Evolutionary conservation across 768 basidiomycete species (phyloP).

Genomic region (Favolaschia claudopus): DNA sequence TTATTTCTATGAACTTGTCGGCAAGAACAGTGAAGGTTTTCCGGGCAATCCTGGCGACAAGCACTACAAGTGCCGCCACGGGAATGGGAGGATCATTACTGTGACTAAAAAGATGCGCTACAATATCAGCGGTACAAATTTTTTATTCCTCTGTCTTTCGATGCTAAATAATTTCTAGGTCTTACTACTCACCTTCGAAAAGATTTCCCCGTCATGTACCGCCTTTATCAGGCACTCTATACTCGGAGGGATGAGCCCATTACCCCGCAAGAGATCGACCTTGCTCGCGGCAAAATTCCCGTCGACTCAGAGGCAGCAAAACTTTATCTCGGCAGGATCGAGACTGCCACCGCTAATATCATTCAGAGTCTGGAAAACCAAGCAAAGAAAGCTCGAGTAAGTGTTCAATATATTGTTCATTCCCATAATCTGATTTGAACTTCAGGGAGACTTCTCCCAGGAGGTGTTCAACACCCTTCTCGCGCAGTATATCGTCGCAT

Average conservation of each 20-base stretch:
- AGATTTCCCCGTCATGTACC: conserved; percentile 3
- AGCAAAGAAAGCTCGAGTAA: neutral
- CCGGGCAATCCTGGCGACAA: neutral
- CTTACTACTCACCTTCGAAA: conserved; percentile 5
- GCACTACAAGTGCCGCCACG: conserved; percentile 2
- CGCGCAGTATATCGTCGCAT: no score
- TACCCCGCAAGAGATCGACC: neutral
- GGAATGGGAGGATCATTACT: neutral
- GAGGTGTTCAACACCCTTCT: no score
- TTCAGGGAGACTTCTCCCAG: neutral
- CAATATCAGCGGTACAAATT: neutral
- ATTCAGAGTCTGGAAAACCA: neutral
- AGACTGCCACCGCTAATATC: neutral
- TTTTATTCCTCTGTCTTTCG: neutral
- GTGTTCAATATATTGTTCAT: neutral
- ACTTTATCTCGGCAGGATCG: neutral
- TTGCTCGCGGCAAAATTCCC: neutral
- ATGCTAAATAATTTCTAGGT: neutral
- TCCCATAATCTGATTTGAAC: neutral
- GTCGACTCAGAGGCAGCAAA: neutral
- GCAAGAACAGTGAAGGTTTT: neutral
- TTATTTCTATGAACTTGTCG: neutral
- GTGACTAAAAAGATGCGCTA: neutral
- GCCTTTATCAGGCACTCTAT: neutral
- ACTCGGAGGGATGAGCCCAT: neutral